Evolutionary conservation across 306 rosid species (phyloP).

Genomic region (Trifolium subterraneum): DNA sequence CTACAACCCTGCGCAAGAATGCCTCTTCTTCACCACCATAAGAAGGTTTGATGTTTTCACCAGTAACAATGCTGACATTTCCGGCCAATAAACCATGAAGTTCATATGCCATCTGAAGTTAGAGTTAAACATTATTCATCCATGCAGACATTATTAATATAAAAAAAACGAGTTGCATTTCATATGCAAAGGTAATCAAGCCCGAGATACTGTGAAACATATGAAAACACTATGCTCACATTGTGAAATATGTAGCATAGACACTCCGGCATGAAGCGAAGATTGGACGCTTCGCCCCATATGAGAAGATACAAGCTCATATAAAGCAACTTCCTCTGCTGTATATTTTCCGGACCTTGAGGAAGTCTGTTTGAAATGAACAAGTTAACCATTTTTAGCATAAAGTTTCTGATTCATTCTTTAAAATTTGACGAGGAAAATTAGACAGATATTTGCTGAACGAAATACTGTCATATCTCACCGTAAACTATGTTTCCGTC

Average conservation of each 20-base stretch:
- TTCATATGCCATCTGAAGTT: slow-evolving; percentile 89
- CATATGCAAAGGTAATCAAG: slow-evolving; percentile 30
- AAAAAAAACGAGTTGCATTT: slow-evolving; percentile 20
- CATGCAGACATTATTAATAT: slow-evolving; percentile 22
- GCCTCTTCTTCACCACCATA: slow-evolving; percentile 99
- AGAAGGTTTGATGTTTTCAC: slow-evolving; percentile 97
- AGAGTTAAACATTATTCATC: slow-evolving; percentile 39
- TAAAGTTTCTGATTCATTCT: not conserved
- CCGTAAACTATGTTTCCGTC: slow-evolving; percentile 90
- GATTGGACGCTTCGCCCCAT: slow-evolving; percentile 95
- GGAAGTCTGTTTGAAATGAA: slow-evolving; percentile 66
- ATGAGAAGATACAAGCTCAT: slow-evolving; percentile 95
- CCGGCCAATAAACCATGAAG: slow-evolving; percentile 97
- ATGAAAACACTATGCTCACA: slow-evolving; percentile 53
- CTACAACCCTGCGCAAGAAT: slow-evolving; percentile 82
- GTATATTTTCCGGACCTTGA: slow-evolving; percentile 82
- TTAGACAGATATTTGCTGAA: slow-evolving; percentile 15
- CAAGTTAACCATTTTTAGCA: slow-evolving; percentile 37
- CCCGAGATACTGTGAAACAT: slow-evolving; percentile 33
- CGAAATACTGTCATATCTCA: slow-evolving; percentile 44
- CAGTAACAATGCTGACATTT: slow-evolving; percentile 97
- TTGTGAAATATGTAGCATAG: slow-evolving; percentile 93
- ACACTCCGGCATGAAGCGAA: slow-evolving; percentile 97
- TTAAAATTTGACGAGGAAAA: slow-evolving; percentile 3
- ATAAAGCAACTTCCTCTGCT: slow-evolving; percentile 89